Evolutionary conservation across 805 yeast genomes (phyloP).

Genomic region (Candida methanosorbosa): DNA sequence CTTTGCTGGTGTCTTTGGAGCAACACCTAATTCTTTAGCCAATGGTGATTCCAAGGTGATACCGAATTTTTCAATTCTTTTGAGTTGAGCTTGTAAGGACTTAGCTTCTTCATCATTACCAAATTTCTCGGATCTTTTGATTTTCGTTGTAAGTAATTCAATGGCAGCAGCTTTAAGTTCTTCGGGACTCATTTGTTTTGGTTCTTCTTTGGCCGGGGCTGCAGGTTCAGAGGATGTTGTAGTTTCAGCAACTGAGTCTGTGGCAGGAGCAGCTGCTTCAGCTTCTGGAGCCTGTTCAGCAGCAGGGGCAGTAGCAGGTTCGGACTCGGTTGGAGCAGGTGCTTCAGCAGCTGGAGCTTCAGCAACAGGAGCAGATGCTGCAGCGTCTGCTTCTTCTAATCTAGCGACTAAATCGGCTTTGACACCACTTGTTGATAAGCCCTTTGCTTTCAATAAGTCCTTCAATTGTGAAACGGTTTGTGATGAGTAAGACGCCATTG

Average conservation of each 20-base stretch:
- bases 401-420: constrained; percentile 71
- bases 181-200: constrained; percentile 44
- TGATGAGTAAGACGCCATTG: constrained; percentile 49
- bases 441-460: constrained; percentile 59
- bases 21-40: constrained; percentile 57
- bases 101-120: constrained; percentile 52
- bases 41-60: constrained; percentile 56
- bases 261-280: constrained; percentile 11
- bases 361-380: constrained; percentile 6
- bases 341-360: constrained; percentile 9
- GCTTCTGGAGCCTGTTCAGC: constrained; percentile 8
- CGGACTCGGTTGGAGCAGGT: constrained; percentile 7
- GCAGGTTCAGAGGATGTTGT: constrained; percentile 11
- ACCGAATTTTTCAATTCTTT: constrained; percentile 80
- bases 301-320: constrained; percentile 7
- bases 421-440: constrained; percentile 65
- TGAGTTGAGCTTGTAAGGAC: constrained; percentile 51
- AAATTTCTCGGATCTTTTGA: constrained; percentile 69
- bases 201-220: constrained; percentile 7
- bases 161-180: constrained; percentile 63
- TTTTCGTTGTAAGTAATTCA: constrained; percentile 56
- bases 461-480: constrained; percentile 80
- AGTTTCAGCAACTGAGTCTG: constrained; percentile 10
- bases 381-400: constrained; percentile 46
- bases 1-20: constrained; percentile 3